Evolutionary conservation across 2,329 filamentous ascomycete species (phyloP).

Genomic region (Aspergillus sp.): DNA sequence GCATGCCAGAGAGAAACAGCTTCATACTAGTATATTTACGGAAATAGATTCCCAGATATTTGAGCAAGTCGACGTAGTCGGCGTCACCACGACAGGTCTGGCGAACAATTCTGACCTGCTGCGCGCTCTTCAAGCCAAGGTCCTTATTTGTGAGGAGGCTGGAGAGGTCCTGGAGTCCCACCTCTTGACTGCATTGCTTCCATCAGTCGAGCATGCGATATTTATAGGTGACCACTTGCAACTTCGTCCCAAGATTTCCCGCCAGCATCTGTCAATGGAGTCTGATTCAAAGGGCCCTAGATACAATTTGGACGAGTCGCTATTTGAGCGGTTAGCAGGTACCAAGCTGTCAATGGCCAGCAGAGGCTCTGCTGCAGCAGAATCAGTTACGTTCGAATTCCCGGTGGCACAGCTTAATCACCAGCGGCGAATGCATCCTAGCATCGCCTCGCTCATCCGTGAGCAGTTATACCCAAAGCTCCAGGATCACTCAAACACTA

Average conservation of each 20-base stretch:
- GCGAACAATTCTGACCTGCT: conserved; percentile 5
- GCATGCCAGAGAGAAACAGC: neutral
- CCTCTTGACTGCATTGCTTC: conserved; percentile 4
- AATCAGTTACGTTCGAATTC: neutral
- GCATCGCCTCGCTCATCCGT: conserved; percentile 4
- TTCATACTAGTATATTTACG: neutral
- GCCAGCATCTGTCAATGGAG: conserved; percentile 26
- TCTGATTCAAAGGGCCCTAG: conserved; percentile 26
- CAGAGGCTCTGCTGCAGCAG: too few species aligned
- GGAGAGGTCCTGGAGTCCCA: conserved; percentile 13
- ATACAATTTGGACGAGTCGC: conserved; percentile 50
- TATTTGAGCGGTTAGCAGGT: conserved; percentile 53
- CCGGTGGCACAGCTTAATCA: conserved; percentile 4
- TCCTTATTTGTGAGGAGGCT: conserved; percentile 13
- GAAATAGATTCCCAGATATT: neutral
- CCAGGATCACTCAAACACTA: neutral
- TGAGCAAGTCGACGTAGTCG: conserved; percentile 2
- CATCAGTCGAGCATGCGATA: conserved; percentile 10
- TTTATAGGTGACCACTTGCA: conserved; percentile 26
- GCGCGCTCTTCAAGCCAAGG: neutral
- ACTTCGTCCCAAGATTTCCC: conserved; percentile 41
- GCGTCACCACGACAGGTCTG: conserved; percentile 12
- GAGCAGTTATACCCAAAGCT: conserved; percentile 5
- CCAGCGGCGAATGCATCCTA: conserved; percentile 12
- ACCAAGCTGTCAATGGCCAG: too few species aligned